Conservation (phyloP, 495 filamentous ascomycete genomes). For the Viridothelium virens region DNA sequence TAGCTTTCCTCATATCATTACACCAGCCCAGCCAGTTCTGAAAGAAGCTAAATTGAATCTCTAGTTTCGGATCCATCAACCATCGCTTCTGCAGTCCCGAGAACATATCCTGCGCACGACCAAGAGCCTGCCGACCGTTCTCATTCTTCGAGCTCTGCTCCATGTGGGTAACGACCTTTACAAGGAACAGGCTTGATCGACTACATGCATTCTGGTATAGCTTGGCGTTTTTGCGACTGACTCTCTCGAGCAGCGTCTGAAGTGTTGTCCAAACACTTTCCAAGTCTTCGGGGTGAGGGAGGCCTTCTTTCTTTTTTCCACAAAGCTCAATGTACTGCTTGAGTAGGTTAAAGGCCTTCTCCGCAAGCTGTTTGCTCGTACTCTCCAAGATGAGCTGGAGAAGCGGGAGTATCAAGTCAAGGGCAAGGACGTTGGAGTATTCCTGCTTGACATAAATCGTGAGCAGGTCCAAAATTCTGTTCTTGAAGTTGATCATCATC, state of each 20-base stretch:
- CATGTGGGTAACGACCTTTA: slow-evolving; percentile 50
- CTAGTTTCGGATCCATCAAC: slow-evolving; percentile 48
- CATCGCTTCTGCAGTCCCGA: slow-evolving; percentile 47
- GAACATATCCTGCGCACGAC: slow-evolving; percentile 43
- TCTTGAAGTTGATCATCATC: slow-evolving; percentile 91
- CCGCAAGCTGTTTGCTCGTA: slow-evolving; percentile 60
- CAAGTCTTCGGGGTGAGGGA: slow-evolving; percentile 32
- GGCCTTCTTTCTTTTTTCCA: slow-evolving; percentile 48
- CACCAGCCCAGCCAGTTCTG: slow-evolving; percentile 62
- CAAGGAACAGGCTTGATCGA: slow-evolving; percentile 54
- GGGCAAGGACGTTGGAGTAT: slow-evolving; percentile 54
- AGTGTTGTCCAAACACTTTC: slow-evolving; percentile 48
- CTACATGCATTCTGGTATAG: slow-evolving; percentile 52
- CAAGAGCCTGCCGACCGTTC: slow-evolving; percentile 33
- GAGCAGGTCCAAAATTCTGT: slow-evolving; percentile 79
- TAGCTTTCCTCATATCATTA: slow-evolving; percentile 22
- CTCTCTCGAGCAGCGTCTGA: slow-evolving; percentile 62
- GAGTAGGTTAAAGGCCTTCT: slow-evolving; percentile 62
- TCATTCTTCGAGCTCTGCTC: slow-evolving; percentile 42
- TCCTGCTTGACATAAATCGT: slow-evolving; percentile 79
- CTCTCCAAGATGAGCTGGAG: slow-evolving; percentile 53
- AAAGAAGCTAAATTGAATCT: slow-evolving; percentile 56
- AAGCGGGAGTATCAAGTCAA: slow-evolving; percentile 62
- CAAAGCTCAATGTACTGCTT: slow-evolving; percentile 60
- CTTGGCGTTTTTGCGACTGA: slow-evolving; percentile 52